A percentile compares a stretch with the other conserved stretches of the same genome.
Evolutionary conservation across 371 early-diverging fungal species (phyloP).

Genomic region (Mucor indicus): DNA sequence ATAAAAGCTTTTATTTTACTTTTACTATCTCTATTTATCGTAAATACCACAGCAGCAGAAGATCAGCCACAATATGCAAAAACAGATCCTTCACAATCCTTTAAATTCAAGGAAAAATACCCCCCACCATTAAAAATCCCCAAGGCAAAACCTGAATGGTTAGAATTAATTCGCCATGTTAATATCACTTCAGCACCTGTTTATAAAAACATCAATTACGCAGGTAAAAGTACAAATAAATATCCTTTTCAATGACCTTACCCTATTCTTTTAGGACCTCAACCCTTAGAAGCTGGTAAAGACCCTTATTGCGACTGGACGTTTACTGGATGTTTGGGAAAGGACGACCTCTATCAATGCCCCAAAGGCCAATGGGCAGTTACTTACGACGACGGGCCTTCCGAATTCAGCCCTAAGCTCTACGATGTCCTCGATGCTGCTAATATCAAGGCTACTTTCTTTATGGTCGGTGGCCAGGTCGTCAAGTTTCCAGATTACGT

Average conservation of each 20-base stretch:
- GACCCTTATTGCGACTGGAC: constrained; percentile 58
- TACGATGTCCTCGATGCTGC: constrained; percentile 36
- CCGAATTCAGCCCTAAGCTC: constrained; percentile 28
- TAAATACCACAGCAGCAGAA: too few species aligned
- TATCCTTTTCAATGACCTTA: too few species aligned
- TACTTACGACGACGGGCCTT: constrained; percentile 44
- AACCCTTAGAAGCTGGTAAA: constrained; percentile 16
- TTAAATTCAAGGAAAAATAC: constrained; percentile 37
- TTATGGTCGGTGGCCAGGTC: constrained; percentile 52
- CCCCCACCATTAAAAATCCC: constrained; percentile 32
- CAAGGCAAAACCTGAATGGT: constrained; percentile 48
- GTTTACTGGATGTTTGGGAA: constrained; percentile 45
- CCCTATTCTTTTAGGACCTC: constrained; percentile 27
- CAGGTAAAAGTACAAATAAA: not conserved
- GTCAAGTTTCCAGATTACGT: constrained; percentile 42
- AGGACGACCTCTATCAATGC: constrained; percentile 47
- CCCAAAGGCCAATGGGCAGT: constrained; percentile 52
- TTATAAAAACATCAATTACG: constrained; percentile 15
- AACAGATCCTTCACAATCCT: too few species aligned
- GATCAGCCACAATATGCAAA: too few species aligned
- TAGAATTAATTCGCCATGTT: constrained; percentile 29
- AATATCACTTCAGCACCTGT: constrained; percentile 42
- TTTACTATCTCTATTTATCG: too few species aligned
- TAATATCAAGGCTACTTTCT: constrained; percentile 49
- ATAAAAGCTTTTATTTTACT: too few species aligned